A percentile compares a stretch with the other conserved stretches of the same genome.
Conservation (phyloP, 345 rosid genomes). For the Eucalyptus pumila region DNA sequence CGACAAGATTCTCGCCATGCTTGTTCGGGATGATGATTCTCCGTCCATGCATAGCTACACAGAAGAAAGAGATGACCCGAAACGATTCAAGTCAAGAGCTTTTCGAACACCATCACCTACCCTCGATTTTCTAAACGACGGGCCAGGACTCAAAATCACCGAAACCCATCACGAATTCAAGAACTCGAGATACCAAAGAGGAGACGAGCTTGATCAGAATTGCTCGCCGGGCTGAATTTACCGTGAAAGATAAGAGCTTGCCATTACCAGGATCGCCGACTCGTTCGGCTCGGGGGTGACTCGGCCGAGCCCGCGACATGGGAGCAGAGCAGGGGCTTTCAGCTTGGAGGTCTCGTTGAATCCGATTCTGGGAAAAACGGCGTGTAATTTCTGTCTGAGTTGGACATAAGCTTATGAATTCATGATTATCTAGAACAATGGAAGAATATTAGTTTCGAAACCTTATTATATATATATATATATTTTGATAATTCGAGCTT, state of each 20-base stretch:
- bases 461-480: not conserved
- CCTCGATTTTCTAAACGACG: not conserved
- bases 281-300: not conserved
- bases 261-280: not conserved
- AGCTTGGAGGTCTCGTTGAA: not conserved
- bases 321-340: not conserved
- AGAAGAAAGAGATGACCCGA: not conserved
- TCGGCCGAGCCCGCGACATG: not conserved
- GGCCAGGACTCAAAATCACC: not conserved
- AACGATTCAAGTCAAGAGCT: not conserved
- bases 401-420: not conserved
- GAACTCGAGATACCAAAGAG: not conserved
- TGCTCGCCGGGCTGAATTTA: not conserved
- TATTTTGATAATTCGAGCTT: not conserved
- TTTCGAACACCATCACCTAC: not conserved
- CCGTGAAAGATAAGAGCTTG: not conserved
- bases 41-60: conserved; percentile 1
- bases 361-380: not conserved
- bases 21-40: conserved; percentile 40
- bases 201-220: not conserved
- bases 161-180: not conserved
- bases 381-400: not conserved
- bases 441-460: not conserved
- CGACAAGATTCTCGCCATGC: conserved; percentile 70
- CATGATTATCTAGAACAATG: not conserved